phyloP scores from a whole-genome alignment of 1,139 yeast species.

The Nakaseomyces kungkrabaensis region DNA sequence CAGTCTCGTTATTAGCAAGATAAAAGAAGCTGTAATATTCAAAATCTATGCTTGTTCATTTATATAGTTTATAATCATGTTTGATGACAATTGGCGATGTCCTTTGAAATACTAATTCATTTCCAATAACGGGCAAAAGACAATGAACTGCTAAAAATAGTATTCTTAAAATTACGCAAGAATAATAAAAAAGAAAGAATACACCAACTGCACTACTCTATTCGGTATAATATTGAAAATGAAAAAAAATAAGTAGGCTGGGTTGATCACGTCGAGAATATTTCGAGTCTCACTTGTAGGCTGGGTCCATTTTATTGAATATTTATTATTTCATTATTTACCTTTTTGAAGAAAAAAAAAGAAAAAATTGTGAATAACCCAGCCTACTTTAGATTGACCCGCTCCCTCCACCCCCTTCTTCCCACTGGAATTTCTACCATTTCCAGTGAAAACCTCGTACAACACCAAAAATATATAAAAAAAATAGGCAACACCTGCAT shows the following conservation, averaged over 20 bases:
- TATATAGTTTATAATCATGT: no score
- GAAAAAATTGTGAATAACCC: neutral
- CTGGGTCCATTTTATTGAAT: neutral
- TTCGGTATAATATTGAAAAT: neutral
- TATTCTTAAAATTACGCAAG: neutral
- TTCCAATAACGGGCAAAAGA: neutral
- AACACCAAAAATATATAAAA: neutral
- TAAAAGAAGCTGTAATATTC: no score
- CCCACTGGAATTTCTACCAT: no score
- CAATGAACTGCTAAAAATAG: neutral
- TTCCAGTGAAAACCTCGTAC: neutral
- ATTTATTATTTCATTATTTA: neutral
- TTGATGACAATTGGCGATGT: no score
- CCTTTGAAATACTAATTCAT: neutral
- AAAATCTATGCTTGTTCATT: no score
- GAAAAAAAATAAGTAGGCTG: neutral
- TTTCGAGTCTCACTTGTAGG: neutral
- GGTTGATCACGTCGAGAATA: neutral
- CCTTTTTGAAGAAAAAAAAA: neutral
- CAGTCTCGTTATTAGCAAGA: neutral
- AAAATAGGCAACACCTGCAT: neutral
- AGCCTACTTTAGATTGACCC: neutral
- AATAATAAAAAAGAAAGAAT: neutral
- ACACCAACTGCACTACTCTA: neutral
- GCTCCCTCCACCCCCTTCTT: no score